Evolutionary conservation across 2,329 filamentous ascomycete genomes (phyloP), one percentile per base, ranked within the genome.

Genomic region (Epichloe gansuensis): DNA sequence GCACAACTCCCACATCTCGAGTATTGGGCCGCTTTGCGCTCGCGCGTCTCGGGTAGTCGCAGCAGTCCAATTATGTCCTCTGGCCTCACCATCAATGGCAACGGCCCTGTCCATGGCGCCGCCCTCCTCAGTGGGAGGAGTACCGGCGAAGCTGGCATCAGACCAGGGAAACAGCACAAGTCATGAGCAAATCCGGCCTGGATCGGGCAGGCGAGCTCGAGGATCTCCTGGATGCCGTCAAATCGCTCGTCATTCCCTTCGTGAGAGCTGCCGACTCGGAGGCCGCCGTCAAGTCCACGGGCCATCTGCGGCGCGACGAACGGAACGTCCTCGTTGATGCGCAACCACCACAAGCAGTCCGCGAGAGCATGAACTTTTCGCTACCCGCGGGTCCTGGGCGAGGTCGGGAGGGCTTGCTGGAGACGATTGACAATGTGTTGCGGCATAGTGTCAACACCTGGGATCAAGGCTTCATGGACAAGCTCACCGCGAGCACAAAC

Each of bases 391-490:
- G 66, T 4, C 66, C 74, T 41, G 82, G 79, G 9, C 72, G 71
- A 56, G 85, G 83, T 0, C 86, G 86, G 59, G 79, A 86, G 44
- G 91, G 91, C 0, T 71, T 96, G 25, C 71, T 95, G 25, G 75
- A 81, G 35, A 79, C 81, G 2, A 76, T 95, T 46, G 73, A 82
- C 58, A 78, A 82, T 56, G 75, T 96, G 23, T 74, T 96, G 41
- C 76, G 80, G 57, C 89, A 94, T 68, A 91, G 86, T 62, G 91
- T 97, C 62, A 97, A 97, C 70, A 96, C 91, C n/a, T 96, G 91
- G 88, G 87, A 95, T 63, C 91, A 95, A 68, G 91, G 91, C 8
- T 97, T 97, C 69, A 71, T 97, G 63, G 91, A 96, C 70, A 97
- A 97, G 71, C 74, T 97, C 15, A 97, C 95, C 68, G 82, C 86